Conservation (phyloP, 2,329 filamentous ascomycete genomes). For the Diaporthe destruens region DNA sequence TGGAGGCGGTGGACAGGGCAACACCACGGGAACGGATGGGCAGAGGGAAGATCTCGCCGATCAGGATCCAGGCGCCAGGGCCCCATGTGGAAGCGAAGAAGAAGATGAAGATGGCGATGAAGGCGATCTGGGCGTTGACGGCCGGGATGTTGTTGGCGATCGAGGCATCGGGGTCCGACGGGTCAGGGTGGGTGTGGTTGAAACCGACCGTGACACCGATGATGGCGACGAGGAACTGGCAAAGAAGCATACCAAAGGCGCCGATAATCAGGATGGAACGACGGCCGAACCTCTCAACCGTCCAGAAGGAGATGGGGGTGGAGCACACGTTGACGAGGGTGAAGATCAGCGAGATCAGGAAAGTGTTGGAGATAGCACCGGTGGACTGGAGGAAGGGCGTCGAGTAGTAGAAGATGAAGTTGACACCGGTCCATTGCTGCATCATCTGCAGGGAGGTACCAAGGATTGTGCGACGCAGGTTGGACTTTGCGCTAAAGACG, state of each 20-base stretch:
- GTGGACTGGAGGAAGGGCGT: slow-evolving; percentile 86
- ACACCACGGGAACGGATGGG: slow-evolving; percentile 91
- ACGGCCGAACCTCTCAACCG: slow-evolving; percentile 85
- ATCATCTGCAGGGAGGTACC: slow-evolving; percentile 84
- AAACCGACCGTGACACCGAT: slow-evolving; percentile 73
- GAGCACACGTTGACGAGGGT: slow-evolving; percentile 89
- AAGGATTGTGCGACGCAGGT: slow-evolving; percentile 77
- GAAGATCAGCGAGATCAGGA: slow-evolving; percentile 87
- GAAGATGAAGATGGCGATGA: slow-evolving; percentile 94
- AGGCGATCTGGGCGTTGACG: slow-evolving; percentile 80
- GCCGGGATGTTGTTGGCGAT: slow-evolving; percentile 68
- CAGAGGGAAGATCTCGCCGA: slow-evolving; percentile 91
- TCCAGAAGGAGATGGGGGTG: slow-evolving; percentile 89
- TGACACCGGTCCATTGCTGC: slow-evolving; percentile 87
- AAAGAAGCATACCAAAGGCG: slow-evolving; percentile 84
- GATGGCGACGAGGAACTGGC: slow-evolving; percentile 89
- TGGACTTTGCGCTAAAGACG: slow-evolving; percentile 72
- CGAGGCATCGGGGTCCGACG: slow-evolving; percentile 53
- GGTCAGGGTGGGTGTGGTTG: slow-evolving; percentile 62
- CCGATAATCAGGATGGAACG: slow-evolving; percentile 84
- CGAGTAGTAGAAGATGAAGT: slow-evolving; percentile 92
- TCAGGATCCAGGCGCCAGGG: slow-evolving; percentile 83
- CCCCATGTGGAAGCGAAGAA: slow-evolving; percentile 94
- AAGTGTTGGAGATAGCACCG: slow-evolving; percentile 80
- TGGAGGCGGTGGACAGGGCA: slow-evolving; percentile 86